A percentile compares a stretch with the other conserved stretches of the same genome.
Evolutionary conservation across 129 eudicot species (phyloP).

Genomic region (Oenanthe sinensis): DNA sequence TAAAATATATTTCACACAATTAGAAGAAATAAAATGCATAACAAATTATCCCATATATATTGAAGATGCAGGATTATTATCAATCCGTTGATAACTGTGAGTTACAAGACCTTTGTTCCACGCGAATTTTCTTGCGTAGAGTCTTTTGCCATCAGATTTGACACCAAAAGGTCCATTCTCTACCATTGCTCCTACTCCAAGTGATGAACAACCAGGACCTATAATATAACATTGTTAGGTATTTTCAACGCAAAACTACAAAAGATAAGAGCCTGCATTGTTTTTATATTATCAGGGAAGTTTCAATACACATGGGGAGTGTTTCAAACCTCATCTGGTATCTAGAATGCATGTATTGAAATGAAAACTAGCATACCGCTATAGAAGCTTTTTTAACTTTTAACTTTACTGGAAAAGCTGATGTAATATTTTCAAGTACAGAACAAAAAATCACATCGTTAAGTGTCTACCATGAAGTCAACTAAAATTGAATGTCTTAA

Average conservation of each 20-base stretch:
- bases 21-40: not conserved
- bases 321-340: not conserved
- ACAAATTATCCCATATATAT: not conserved
- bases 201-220: constrained; percentile 56
- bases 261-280: too few relatives aligned
- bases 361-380: too few relatives aligned
- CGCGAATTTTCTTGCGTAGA: constrained; percentile 38
- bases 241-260: too few relatives aligned
- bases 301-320: too few relatives aligned
- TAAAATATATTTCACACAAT: not conserved
- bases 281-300: too few relatives aligned
- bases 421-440: not conserved
- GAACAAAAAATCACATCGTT: not conserved
- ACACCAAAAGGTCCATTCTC: constrained; percentile 68
- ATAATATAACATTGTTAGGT: too few relatives aligned
- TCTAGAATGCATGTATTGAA: too few relatives aligned
- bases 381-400: not conserved
- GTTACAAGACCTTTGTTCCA: constrained; percentile 52
- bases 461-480: not conserved
- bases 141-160: constrained; percentile 46
- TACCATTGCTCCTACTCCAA: constrained; percentile 57
- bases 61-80: not conserved
- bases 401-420: not conserved
- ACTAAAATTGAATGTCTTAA: not conserved
- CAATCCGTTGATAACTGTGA: not conserved